phyloP scores from a whole-genome alignment of 192 early-diverging fungal species.

The Ambispora gerdemannii region DNA sequence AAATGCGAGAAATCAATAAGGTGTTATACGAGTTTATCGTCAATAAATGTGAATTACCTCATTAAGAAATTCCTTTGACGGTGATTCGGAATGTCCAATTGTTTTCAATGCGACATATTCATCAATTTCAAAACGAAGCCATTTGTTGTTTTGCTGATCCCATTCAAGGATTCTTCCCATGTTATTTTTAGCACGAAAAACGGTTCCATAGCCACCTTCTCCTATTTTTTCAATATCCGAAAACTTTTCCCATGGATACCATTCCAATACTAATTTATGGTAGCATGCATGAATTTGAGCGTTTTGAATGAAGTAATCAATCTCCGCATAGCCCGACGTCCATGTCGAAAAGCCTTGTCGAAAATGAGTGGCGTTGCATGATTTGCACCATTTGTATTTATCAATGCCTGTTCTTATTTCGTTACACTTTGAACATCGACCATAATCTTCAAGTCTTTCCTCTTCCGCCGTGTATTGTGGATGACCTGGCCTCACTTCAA shows the following conservation, averaged over 20 bases:
- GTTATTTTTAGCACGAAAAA: conserved; percentile 12
- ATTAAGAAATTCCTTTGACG: conserved; percentile 5
- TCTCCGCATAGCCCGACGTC: background rate
- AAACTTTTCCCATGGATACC: conserved; percentile 4
- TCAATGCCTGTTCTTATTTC: background rate
- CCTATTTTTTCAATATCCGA: conserved; percentile 17
- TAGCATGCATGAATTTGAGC: conserved; percentile 2
- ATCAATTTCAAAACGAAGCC: background rate
- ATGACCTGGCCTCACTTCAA: background rate
- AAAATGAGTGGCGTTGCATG: conserved; percentile 15
- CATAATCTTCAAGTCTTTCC: conserved; percentile 8
- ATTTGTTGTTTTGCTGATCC: background rate
- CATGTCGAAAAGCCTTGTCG: background rate
- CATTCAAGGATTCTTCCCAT: background rate
- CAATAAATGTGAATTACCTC: conserved; percentile 17
- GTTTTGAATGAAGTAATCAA: conserved; percentile 14
- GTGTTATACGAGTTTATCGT: background rate
- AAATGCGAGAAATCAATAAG: background rate
- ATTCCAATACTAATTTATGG: background rate
- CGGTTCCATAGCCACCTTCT: conserved; percentile 15
- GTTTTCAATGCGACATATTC: conserved; percentile 24
- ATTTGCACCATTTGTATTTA: conserved; percentile 10
- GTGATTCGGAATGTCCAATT: conserved; percentile 10
- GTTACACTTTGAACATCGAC: conserved; percentile 4
- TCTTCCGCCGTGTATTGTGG: background rate